Evolutionary conservation across 495 filamentous ascomycete species (phyloP).

Genomic region (Oidiodendron maius): DNA sequence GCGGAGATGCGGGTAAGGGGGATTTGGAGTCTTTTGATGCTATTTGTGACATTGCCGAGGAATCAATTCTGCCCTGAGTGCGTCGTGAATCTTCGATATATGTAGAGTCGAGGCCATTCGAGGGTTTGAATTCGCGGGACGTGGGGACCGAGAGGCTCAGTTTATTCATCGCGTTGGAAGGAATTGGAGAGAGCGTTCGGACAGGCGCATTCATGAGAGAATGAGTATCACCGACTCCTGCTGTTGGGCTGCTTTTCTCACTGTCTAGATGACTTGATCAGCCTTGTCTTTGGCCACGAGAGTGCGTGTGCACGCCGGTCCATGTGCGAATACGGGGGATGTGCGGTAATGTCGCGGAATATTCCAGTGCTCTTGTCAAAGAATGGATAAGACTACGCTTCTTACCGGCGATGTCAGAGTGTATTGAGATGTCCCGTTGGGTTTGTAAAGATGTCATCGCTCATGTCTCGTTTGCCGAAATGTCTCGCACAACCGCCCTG

Average conservation of each 20-base stretch:
- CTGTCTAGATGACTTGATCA: not conserved
- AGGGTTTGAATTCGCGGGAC: conserved; percentile 4
- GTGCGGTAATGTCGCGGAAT: not conserved
- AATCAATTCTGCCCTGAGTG: conserved; percentile 5
- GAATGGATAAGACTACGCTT: too few relatives aligned
- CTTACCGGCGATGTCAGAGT: too few relatives aligned
- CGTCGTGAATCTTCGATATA: conserved; percentile 1
- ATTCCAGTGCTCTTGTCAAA: too few relatives aligned
- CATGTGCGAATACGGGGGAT: not conserved
- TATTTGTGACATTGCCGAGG: conserved; percentile 8
- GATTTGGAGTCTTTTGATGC: not conserved
- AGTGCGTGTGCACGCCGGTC: not conserved
- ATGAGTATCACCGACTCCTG: not conserved
- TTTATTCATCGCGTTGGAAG: conserved; percentile 19
- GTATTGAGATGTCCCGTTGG: too few relatives aligned
- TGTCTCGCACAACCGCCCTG: too few relatives aligned
- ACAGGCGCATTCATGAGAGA: conserved; percentile 1
- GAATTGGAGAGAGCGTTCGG: conserved; percentile 15
- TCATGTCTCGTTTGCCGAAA: too few relatives aligned
- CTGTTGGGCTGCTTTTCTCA: not conserved
- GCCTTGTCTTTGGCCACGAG: not conserved
- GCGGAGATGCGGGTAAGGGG: not conserved
- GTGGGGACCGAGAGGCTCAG: conserved; percentile 3
- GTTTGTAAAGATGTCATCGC: too few relatives aligned
- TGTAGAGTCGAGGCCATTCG: conserved; percentile 9